These are phyloP conservation scores for Naegleria fowleri DNA, from an alignment of 208 protist genomes.

Conservation along the genomic window DNA sequence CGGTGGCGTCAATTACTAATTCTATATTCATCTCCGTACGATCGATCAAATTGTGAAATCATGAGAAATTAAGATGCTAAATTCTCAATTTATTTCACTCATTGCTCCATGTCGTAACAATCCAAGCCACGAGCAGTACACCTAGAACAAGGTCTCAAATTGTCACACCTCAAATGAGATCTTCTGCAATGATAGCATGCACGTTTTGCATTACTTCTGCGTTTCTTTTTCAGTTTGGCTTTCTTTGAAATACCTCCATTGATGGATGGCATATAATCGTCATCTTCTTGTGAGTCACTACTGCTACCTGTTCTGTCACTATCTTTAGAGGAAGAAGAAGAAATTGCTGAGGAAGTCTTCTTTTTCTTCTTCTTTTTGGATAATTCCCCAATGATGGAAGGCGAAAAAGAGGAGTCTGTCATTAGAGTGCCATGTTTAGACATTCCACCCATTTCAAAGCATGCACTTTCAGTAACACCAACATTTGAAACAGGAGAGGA, in stretches of 20 bases:
- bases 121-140: neutral
- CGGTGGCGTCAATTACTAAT: no score
- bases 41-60: no score
- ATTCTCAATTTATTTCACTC: no score
- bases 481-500: neutral
- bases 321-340: neutral
- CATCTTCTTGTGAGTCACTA: neutral
- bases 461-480: neutral
- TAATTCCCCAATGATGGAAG: neutral
- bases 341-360: neutral
- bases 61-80: no score
- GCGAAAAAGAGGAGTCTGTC: neutral
- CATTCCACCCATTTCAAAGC: neutral
- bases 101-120: neutral
- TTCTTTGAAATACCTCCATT: neutral
- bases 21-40: no score
- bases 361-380: neutral
- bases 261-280: neutral
- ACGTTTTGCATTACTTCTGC: neutral
- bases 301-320: neutral
- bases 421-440: neutral
- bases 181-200: neutral
- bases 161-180: neutral
- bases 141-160: neutral
- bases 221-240: neutral